Base-by-base conservation (phyloP, 1,139 yeast genomes). In the Williopsis jadinii region DNA sequence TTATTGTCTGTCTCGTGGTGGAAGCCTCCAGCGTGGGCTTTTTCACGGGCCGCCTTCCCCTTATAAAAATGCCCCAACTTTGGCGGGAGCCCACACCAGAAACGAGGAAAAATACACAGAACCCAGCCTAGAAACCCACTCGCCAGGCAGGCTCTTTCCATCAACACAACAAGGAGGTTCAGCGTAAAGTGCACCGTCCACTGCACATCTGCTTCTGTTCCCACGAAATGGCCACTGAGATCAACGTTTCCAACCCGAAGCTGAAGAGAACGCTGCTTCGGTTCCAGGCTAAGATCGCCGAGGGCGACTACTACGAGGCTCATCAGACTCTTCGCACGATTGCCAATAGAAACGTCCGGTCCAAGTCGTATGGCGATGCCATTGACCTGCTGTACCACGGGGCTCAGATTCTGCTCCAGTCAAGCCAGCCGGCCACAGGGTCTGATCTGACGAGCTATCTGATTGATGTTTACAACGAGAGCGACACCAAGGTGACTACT, bases 311-410 rank as follows among this genome's bases (percentile, higher is more conserved):
- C 64, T 90, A 90, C 58, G 98, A 92, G 59, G 97, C 97, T 0
- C 96, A 90, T 58, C 97, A 90, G 62, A 90, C 95, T 0, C 71
- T 90, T 40, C 70, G 96, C 55, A 87, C 97, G 9, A 83, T 90
- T 44, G 87, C 85, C 36, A 87, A 88, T 51, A 70, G 98, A 56
- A 83, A 85, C 56, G 81, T 84, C 37, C 78, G 86, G 49, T 61
- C 80, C 30, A 76, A 77, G 48, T 78, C 83, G 48, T 85, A 73
- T 58, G 61, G 63, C 5, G 82, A 82, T 35, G 95, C 97, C 10
- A 70, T 78, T 41, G 88, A 84, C 42, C 66, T 88, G 44, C 69
- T 90, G 34, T 76, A 75, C 53, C 79, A 80, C 52, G 88, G 92
- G 34, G 73, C 94, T 0, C 67, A 76, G 45, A 76, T 82, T 29